Percentiles rank a stretch among this genome's conserved stretches.
Conservation (phyloP, 2,329 filamentous ascomycete species). For the Colletotrichum musae region DNA sequence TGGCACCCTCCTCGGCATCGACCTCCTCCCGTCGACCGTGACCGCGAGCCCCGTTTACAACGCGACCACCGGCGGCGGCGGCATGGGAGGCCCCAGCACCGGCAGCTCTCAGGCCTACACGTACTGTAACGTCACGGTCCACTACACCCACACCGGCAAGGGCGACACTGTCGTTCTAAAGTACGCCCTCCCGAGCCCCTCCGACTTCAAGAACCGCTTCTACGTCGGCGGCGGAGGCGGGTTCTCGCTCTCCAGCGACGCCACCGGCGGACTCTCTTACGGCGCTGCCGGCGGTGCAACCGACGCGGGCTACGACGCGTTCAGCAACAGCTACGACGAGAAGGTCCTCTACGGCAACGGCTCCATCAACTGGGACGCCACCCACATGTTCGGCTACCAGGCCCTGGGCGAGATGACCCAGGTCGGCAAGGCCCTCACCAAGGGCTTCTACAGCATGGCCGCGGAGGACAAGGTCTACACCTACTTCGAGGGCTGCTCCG, state of each 20-base stretch:
- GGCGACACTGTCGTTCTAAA: conserved; percentile 52
- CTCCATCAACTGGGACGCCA: conserved; percentile 33
- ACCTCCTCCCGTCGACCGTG: conserved; percentile 43
- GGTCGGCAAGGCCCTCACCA: conserved; percentile 62
- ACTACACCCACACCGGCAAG: conserved; percentile 59
- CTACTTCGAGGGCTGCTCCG: conserved; percentile 66
- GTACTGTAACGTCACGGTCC: conserved; percentile 63
- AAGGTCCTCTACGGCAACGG: conserved; percentile 54
- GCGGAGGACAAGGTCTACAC: conserved; percentile 58
- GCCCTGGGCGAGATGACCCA: conserved; percentile 34
- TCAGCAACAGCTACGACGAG: conserved; percentile 55
- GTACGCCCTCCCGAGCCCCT: conserved; percentile 59
- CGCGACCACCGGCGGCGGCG: conserved; percentile 46
- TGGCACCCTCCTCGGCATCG: conserved; percentile 47
- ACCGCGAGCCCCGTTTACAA: conserved; percentile 28
- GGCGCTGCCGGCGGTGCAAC: conserved; percentile 64
- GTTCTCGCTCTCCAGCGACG: conserved; percentile 48
- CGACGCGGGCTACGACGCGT: conserved; percentile 65
- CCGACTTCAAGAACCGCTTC: conserved; percentile 60
- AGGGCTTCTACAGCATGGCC: conserved; percentile 60
- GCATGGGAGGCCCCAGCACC: conserved; percentile 49
- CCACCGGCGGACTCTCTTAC: conserved; percentile 59
- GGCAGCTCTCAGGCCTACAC: conserved; percentile 48
- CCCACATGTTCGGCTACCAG: conserved; percentile 30
- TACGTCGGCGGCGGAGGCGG: conserved; percentile 62